Conservation (phyloP, 345 rosid species). For the Heritiera littoralis region DNA sequence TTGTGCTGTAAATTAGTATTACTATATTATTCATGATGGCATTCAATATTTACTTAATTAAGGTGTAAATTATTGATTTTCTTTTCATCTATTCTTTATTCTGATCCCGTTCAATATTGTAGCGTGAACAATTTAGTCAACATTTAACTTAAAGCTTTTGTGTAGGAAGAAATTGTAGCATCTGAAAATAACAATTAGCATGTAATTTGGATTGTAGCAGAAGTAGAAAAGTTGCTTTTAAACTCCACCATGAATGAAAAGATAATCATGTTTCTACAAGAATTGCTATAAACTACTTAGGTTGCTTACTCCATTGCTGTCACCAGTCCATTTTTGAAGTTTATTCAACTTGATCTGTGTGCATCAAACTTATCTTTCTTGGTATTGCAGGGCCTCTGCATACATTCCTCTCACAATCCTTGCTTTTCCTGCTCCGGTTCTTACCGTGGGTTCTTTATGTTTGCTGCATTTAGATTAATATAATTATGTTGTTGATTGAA, state of each 20-base stretch:
- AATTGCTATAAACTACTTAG: background rate
- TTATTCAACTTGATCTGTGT: background rate
- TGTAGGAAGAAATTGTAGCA: no score
- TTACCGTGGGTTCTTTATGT: background rate
- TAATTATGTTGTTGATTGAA: background rate
- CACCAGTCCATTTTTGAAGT: background rate
- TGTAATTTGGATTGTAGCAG: no score
- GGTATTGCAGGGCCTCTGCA: slow-evolving; percentile 2
- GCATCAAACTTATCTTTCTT: background rate
- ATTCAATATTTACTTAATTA: background rate
- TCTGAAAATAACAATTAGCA: no score
- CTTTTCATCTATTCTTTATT: background rate
- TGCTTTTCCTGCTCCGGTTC: slow-evolving; percentile 5
- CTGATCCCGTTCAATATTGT: background rate
- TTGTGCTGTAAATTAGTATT: slow-evolving; percentile 11
- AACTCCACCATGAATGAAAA: background rate
- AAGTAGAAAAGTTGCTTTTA: no score
- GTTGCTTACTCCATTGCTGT: background rate
- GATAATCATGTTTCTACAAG: background rate
- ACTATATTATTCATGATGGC: background rate
- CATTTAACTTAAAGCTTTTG: background rate
- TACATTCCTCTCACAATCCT: slow-evolving; percentile 7
- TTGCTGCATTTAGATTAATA: background rate
- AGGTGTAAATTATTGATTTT: background rate
- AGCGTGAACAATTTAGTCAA: background rate